Base-by-base conservation (phyloP, 768 basidiomycete species). In the Podaxis sp. region DNA sequence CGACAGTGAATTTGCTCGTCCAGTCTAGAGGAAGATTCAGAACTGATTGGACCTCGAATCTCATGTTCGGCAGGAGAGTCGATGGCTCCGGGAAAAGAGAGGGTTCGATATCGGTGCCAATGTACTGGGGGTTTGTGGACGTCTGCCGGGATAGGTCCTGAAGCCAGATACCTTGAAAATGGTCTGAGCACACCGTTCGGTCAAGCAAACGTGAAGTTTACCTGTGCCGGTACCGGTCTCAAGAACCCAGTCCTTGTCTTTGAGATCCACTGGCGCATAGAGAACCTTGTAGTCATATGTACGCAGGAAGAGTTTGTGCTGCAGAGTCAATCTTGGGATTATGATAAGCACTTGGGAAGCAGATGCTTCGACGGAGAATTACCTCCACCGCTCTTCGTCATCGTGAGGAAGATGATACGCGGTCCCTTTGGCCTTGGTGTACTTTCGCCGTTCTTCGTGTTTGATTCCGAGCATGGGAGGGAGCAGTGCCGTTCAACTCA, bases 381-480 rank as follows among this genome's bases (percentile, higher is more conserved):
- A 40, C 41, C 60, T 54, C 24, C 51, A 54, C 41, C 62, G 48
- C 40, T 63, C 48, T 38, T 58, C 56, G 17, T 50, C 51, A 33
- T 56, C 54, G 38, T 64, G 60, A 20, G 60, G 60, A 51, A 58
- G 53, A 37, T 53, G 51, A 13, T 56, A 56, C 15, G 46, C 57
- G 17, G 55, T 50, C 24, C 58, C 46, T n/a, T 24, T 12, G 22
- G 37, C 48, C 22, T 51, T 17, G 17, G 49, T 56, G 26, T 50
- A 64, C 3, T 58, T 52, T 6, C 53, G 56, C 11, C 17, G 22
- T 54, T 24, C 33, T n/a, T n/a, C 38, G 20, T 50, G 64, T 28
- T 46, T 17, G 28, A 37, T 55, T 36, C 20, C 49, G 15, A 15
- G 8, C 54, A 58, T 64, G 40, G 13, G 66, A 46, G 44, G 7